Evolutionary conservation across 345 rosid species (phyloP).

Genomic region (Trapa bicornis): DNA sequence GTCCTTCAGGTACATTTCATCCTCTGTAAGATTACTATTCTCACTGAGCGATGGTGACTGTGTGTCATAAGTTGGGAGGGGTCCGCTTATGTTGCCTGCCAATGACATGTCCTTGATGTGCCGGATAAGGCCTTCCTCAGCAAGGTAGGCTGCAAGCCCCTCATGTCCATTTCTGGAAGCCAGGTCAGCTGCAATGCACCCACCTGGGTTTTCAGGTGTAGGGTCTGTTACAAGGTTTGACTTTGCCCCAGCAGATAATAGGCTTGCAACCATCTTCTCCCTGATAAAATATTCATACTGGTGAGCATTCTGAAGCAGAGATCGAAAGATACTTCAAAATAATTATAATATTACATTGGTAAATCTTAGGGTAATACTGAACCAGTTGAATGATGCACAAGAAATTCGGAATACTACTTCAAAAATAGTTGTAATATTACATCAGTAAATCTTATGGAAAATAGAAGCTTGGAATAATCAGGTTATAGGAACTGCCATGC

Average conservation of each 20-base stretch:
- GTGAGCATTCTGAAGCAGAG: not conserved
- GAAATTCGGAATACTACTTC: not conserved
- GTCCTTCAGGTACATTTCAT: slow-evolving; percentile 60
- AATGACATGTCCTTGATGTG: slow-evolving; percentile 68
- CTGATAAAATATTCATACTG: slow-evolving; percentile 18
- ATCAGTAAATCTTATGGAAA: not conserved
- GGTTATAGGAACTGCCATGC: not conserved
- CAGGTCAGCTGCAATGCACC: slow-evolving; percentile 77
- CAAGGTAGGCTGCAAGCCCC: slow-evolving; percentile 80
- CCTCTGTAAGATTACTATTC: slow-evolving; percentile 33
- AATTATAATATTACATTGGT: too few relatives aligned
- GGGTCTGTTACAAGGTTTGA: slow-evolving; percentile 85
- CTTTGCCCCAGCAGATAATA: slow-evolving; percentile 85
- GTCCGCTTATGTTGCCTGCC: slow-evolving; percentile 77
- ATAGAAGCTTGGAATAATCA: not conserved
- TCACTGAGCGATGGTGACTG: not conserved
- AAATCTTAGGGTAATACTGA: not conserved
- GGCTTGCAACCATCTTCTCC: slow-evolving; percentile 83
- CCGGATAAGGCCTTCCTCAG: slow-evolving; percentile 72
- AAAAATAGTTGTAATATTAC: not conserved
- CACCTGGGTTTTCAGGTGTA: slow-evolving; percentile 47
- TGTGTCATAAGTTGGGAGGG: slow-evolving; percentile 32
- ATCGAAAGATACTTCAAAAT: not conserved
- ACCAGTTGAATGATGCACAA: not conserved
- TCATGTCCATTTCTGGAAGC: slow-evolving; percentile 66